phyloP scores from a whole-genome alignment of 177 flowering plant species.

The Vitis hybrid region DNA sequence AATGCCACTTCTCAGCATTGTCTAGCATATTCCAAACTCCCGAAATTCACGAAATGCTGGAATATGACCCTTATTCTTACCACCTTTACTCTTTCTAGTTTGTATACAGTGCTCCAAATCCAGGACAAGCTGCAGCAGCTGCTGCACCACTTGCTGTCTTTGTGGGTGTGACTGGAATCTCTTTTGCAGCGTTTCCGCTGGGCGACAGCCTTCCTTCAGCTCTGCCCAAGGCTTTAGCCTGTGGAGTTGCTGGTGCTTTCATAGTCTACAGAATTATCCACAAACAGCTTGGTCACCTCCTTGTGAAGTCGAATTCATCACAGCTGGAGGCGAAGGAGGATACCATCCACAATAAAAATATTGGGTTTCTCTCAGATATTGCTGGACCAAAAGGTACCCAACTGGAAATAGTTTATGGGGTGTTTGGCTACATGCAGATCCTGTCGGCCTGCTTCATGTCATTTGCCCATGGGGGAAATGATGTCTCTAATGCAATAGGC shows the following conservation, averaged over 20 bases:
- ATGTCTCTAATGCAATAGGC: slow-evolving; percentile 93
- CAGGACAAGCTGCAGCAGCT: slow-evolving; percentile 93
- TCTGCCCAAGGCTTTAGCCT: slow-evolving; percentile 69
- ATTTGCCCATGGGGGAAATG: slow-evolving; percentile 95
- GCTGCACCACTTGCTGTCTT: slow-evolving; percentile 94
- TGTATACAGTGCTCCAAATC: slow-evolving; percentile 97
- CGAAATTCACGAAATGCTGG: background rate
- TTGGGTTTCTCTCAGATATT: slow-evolving; percentile 70
- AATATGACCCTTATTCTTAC: slow-evolving; percentile 10
- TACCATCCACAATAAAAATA: slow-evolving; percentile 21
- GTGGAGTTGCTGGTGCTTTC: slow-evolving; percentile 74
- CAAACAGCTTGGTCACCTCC: slow-evolving; percentile 85
- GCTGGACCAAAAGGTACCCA: slow-evolving; percentile 92
- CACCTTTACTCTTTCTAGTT: slow-evolving; percentile 49
- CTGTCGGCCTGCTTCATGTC: slow-evolving; percentile 98
- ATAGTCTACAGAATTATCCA: slow-evolving; percentile 60
- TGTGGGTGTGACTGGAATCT: slow-evolving; percentile 75
- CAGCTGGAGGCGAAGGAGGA: slow-evolving; percentile 32
- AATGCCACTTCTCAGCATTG: background rate
- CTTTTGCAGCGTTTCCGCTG: slow-evolving; percentile 84
- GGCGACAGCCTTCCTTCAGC: slow-evolving; percentile 63
- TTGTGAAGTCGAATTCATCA: slow-evolving; percentile 38
- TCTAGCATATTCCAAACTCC: background rate
- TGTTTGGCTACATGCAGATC: slow-evolving; percentile 93
- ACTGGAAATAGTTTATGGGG: slow-evolving; percentile 83